A percentile compares a stretch with the other conserved stretches of the same genome.
Conservation (phyloP, 495 filamentous ascomycete species). For the Entonaema liquescens region DNA sequence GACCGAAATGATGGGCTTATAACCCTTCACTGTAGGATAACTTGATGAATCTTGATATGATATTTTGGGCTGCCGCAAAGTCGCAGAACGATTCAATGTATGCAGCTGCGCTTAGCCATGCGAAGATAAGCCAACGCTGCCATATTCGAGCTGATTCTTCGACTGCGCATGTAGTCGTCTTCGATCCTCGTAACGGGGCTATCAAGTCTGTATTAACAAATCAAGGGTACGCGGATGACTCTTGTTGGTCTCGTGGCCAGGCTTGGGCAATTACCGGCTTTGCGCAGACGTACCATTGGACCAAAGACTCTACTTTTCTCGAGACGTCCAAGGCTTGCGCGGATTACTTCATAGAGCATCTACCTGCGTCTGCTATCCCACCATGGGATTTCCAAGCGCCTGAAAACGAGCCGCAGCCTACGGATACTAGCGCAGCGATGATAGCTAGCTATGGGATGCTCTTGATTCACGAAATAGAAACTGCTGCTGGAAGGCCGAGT, state of each 20-base stretch:
- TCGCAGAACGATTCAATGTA: conserved; percentile 9
- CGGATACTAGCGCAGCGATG: conserved; percentile 53
- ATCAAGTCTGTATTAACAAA: conserved; percentile 50
- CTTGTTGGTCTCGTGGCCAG: conserved; percentile 58
- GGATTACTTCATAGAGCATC: not conserved
- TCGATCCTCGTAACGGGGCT: conserved; percentile 24
- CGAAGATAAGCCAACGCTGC: not conserved
- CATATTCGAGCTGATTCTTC: not conserved
- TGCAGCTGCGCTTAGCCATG: conserved; percentile 41
- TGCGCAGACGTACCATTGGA: conserved; percentile 22
- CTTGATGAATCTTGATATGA: conserved; percentile 57
- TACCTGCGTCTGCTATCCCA: not conserved
- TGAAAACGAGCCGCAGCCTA: conserved; percentile 16
- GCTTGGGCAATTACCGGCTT: conserved; percentile 60
- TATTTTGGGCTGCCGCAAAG: conserved; percentile 54
- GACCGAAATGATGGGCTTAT: not conserved
- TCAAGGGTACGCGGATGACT: conserved; percentile 54
- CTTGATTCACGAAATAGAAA: conserved; percentile 47
- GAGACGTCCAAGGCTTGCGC: not conserved
- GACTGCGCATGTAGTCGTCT: not conserved
- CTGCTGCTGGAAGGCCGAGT: conserved; percentile 3
- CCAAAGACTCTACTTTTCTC: not conserved
- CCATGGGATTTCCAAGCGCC: conserved; percentile 31
- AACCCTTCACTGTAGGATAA: conserved; percentile 45
- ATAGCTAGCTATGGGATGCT: conserved; percentile 56